Conservation (phyloP, 2,329 filamentous ascomycete genomes). For the Lasiodiplodia sp. region DNA sequence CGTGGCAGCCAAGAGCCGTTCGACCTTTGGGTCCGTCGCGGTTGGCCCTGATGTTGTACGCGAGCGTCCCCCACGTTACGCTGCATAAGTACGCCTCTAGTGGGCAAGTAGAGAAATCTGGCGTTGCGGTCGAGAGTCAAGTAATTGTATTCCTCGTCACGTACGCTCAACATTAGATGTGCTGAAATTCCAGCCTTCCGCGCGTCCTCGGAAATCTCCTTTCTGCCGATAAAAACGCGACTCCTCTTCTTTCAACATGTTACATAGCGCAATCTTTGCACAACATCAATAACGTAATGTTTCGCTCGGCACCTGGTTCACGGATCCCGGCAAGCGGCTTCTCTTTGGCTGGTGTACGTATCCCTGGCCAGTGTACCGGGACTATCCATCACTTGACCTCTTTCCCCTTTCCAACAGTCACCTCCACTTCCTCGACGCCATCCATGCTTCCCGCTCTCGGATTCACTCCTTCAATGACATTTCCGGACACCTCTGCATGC, state of each 20-base stretch:
- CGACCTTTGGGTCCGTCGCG: background rate
- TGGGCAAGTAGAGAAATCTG: background rate
- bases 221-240: too few species aligned
- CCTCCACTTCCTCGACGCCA: conserved; percentile 3
- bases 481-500: background rate
- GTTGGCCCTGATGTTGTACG: background rate
- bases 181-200: background rate
- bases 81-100: background rate
- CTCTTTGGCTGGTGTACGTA: too few species aligned
- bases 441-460: background rate
- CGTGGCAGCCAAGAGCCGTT: too few species aligned
- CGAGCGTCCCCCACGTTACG: background rate
- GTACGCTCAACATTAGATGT: background rate
- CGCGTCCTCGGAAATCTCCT: too few species aligned
- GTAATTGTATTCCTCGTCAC: background rate
- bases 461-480: conserved; percentile 4
- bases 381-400: conserved; percentile 3
- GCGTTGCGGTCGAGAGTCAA: background rate
- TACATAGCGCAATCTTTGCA: too few species aligned
- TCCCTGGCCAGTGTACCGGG: too few species aligned
- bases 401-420: conserved; percentile 8
- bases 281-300: too few species aligned
- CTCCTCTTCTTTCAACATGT: too few species aligned
- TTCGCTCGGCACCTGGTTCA: too few species aligned
- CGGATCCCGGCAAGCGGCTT: too few species aligned